phyloP scores from a whole-genome alignment of 352 stramenopile species.

The Thraustochytrium striatum region DNA sequence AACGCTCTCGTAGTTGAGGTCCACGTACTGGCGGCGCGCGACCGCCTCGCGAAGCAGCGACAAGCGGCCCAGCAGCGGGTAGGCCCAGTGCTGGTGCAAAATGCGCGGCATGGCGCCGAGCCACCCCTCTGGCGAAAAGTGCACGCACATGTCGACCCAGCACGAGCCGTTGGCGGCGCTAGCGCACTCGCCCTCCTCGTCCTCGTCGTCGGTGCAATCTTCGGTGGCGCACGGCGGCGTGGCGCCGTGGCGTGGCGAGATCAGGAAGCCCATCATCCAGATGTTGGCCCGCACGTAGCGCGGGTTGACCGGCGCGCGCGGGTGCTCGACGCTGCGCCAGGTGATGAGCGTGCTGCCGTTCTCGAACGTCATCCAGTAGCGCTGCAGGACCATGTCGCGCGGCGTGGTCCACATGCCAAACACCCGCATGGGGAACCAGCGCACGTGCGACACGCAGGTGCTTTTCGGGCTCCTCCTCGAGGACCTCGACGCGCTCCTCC shows the following conservation, averaged over 20 bases:
- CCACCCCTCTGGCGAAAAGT: conserved; percentile 33
- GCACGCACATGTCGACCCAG: conserved; percentile 35
- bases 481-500: conserved; percentile 32
- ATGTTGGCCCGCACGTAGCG: conserved; percentile 31
- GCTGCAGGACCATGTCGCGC: conserved; percentile 37
- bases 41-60: conserved; percentile 19
- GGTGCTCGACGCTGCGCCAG: conserved; percentile 23
- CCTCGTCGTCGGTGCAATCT: background rate
- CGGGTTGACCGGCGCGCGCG: conserved; percentile 4
- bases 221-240: too few species aligned
- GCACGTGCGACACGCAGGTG: conserved; percentile 38
- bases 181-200: background rate
- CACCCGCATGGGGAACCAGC: conserved; percentile 20
- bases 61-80: conserved; percentile 8
- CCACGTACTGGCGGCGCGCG: conserved; percentile 25
- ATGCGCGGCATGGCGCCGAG: conserved; percentile 13
- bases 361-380: conserved; percentile 46
- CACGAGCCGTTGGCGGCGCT: background rate
- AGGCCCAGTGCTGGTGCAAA: conserved; percentile 16
- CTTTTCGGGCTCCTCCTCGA: conserved; percentile 40
- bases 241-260: background rate
- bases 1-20: conserved; percentile 31
- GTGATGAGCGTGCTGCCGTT: conserved; percentile 41
- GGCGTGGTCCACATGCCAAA: conserved; percentile 30
- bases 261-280: conserved; percentile 41